Conservation (phyloP, 164 flowering plant genomes). For the Chimonanthus salicifolius region DNA sequence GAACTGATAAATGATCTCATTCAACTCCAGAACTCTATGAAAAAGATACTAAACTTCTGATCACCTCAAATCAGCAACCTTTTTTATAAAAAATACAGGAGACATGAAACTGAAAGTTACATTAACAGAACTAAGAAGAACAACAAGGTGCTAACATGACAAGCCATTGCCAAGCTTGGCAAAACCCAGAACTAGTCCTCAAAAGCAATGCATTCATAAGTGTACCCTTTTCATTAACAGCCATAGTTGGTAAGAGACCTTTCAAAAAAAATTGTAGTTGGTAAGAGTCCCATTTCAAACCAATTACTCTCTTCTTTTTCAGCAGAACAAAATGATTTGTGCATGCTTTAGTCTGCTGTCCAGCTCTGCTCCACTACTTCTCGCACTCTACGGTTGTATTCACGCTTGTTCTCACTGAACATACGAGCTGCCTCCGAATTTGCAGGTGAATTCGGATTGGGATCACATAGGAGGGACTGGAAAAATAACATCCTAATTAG, state of each 20-base stretch:
- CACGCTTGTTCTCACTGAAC: conserved; percentile 86
- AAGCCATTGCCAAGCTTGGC: background rate
- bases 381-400: conserved; percentile 74
- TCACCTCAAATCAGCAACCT: background rate
- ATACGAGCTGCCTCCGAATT: conserved; percentile 89
- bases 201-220: background rate
- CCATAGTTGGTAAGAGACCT: background rate
- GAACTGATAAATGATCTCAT: too few relatives aligned
- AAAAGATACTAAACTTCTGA: background rate
- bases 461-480: conserved; percentile 86
- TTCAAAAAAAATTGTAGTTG: background rate
- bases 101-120: background rate
- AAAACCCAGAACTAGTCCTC: background rate
- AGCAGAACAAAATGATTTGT: background rate
- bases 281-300: background rate
- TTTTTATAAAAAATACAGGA: too few relatives aligned
- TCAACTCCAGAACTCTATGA: background rate
- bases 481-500: conserved; percentile 1
- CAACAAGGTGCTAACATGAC: background rate
- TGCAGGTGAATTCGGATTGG: conserved; percentile 94
- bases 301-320: background rate
- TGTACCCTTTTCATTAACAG: background rate
- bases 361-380: conserved; percentile 94
- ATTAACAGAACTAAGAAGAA: background rate
- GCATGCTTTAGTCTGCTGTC: conserved; percentile 64